phyloP scores from a whole-genome alignment of 371 early-diverging fungal species.

The Mortierella sp. region DNA sequence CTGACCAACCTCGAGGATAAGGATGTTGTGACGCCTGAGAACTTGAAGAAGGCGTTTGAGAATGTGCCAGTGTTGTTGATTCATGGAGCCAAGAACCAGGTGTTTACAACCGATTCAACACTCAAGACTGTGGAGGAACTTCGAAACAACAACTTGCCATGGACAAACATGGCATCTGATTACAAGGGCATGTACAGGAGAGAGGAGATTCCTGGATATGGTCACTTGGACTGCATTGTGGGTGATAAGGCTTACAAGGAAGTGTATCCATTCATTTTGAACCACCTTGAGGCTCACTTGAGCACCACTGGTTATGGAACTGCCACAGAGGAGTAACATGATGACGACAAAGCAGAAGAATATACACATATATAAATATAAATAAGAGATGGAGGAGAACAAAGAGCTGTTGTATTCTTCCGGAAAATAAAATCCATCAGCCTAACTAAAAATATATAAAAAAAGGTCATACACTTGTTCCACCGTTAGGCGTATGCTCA shows the following conservation, averaged over 20 bases:
- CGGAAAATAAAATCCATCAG: too few species aligned
- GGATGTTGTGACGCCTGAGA: slow-evolving; percentile 42
- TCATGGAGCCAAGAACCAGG: slow-evolving; percentile 54
- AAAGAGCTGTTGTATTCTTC: too few species aligned
- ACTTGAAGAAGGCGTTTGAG: slow-evolving; percentile 37
- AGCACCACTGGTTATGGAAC: slow-evolving; percentile 33
- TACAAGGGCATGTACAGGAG: slow-evolving; percentile 47
- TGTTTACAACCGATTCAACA: slow-evolving; percentile 39
- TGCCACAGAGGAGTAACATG: slow-evolving; percentile 18
- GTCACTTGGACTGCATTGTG: slow-evolving; percentile 53
- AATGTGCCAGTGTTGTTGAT: slow-evolving; percentile 47
- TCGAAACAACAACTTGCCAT: slow-evolving; percentile 29
- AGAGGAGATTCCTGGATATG: slow-evolving; percentile 45
- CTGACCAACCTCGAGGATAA: slow-evolving; percentile 33
- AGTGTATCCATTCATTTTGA: slow-evolving; percentile 43
- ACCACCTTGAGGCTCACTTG: slow-evolving; percentile 34
- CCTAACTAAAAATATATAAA: too few species aligned
- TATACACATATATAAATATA: neutral
- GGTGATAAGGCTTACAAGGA: slow-evolving; percentile 53
- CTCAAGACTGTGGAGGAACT: slow-evolving; percentile 42
- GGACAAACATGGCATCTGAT: slow-evolving; percentile 40
- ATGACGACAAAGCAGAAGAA: neutral
- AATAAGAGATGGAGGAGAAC: too few species aligned
- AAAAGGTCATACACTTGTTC: too few species aligned
- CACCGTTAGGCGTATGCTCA: too few species aligned